Evolutionary conservation across 2,329 filamentous ascomycete genomes (phyloP), one percentile per base, ranked within the genome.

Genomic region (Colletotrichum lupini): DNA sequence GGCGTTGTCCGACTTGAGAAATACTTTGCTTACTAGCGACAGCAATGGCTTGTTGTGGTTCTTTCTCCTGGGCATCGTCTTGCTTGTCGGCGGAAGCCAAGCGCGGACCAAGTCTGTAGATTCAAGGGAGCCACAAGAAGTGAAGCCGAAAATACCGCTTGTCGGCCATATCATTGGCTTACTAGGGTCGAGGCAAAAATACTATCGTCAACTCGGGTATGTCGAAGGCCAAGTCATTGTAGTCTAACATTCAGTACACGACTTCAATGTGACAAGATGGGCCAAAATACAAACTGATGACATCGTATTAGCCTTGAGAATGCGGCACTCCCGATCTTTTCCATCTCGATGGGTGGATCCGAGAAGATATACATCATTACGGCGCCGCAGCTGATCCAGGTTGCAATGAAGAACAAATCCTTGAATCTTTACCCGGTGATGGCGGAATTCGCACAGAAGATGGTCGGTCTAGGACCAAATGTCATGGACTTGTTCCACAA

Each of bases 141-240:
- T 87, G 30, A 81, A 81, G 32, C 79, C 83, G 2, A 79, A 58
- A 16, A 80, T 88, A 57, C 87, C 86, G 0, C 77, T 85, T 26
- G 74, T 88, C 52, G 86, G 86, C 1, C 86, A 88, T 75, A 79
- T 87, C 26, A 77, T 88, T 42, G 83, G 84, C 7, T 79, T 87
- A 75, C 74, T 86, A 37, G 75, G 79, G 52, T 76, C 79, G 60
- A 81, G 82, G 65, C 77, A 80, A 37, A 76, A 78, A 58, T 87
- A 86, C 66, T 79, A 81, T 68, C 75, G 77, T 28, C 81, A 77
- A 32, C 57, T 87, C n/a, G 81, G 82, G 84, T 86, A 75, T 32
- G 78, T 76, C 26, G n/a, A 22, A 59, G 24, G n/a, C 56, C 56
- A 5, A 19, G 11, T 28, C 56, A 35, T 16, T 24, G 11, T 12